These are phyloP conservation scores for Hura crepitans DNA, from an alignment of 441 rosid genomes.

Conservation along the genomic window DNA sequence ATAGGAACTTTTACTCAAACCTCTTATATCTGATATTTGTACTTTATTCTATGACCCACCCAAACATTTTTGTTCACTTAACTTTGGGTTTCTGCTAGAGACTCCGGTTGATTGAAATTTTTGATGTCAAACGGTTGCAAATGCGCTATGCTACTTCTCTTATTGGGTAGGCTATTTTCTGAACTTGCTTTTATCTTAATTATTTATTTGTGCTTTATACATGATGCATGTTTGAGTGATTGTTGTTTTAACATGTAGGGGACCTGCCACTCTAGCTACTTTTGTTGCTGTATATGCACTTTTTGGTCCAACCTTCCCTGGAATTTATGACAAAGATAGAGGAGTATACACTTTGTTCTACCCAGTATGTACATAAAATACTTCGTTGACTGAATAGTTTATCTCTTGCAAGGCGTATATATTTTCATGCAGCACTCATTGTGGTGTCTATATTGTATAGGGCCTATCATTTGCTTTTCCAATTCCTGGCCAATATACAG, in stretches of 20 bases:
- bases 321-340: slow-evolving; percentile 79
- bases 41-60: background rate
- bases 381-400: slow-evolving; percentile 2
- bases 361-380: slow-evolving; percentile 51
- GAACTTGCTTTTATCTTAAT: slow-evolving; percentile 14
- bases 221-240: slow-evolving; percentile 3
- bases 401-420: background rate
- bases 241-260: slow-evolving; percentile 42
- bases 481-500: slow-evolving; percentile 79
- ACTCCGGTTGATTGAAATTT: slow-evolving; percentile 76
- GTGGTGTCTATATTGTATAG: slow-evolving; percentile 34
- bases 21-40: background rate
- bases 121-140: slow-evolving; percentile 86
- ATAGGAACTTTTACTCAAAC: background rate
- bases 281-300: slow-evolving; percentile 89
- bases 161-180: slow-evolving; percentile 53
- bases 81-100: slow-evolving; percentile 50
- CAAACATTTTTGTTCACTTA: slow-evolving; percentile 12
- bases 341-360: slow-evolving; percentile 84
- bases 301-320: slow-evolving; percentile 96
- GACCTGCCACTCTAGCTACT: slow-evolving; percentile 80
- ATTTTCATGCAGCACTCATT: background rate
- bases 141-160: slow-evolving; percentile 85
- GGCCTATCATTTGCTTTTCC: slow-evolving; percentile 95
- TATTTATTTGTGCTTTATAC: background rate